Evolutionary conservation across 1,284 basidiomycete genomes (phyloP).

Genomic region (Psilocybe mexicana): DNA sequence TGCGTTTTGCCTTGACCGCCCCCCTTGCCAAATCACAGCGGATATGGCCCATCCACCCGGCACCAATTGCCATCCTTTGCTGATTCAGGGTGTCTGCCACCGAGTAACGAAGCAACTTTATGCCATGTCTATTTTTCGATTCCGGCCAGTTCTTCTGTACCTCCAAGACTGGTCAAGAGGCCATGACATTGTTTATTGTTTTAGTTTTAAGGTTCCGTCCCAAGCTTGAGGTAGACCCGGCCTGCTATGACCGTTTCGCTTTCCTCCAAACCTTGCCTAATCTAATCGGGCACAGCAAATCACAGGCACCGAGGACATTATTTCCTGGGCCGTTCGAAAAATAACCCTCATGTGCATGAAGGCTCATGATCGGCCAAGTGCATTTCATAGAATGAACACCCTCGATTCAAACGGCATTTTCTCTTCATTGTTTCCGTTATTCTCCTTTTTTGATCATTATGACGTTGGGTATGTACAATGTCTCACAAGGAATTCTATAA

Average conservation of each 20-base stretch:
- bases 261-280: not conserved
- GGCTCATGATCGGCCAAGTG: not conserved
- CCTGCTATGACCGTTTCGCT: not conserved
- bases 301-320: not conserved
- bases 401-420: not conserved
- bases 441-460: not conserved
- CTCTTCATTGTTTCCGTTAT: not conserved
- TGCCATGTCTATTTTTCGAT: no score
- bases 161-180: no score
- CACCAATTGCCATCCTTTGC: no score
- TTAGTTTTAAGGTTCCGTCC: no score
- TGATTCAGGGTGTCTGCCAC: no score
- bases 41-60: no score
- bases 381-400: not conserved
- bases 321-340: not conserved
- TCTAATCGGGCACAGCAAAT: not conserved
- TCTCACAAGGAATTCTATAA: constrained; percentile 1
- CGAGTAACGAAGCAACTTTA: no score
- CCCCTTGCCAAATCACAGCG: no score
- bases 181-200: no score
- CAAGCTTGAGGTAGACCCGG: not conserved
- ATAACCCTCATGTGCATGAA: not conserved
- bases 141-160: no score
- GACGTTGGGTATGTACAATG: not conserved
- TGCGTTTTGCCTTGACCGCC: no score